Evolutionary conservation across 441 rosid species (phyloP).

Genomic region (Metrosideros polymorpha): DNA sequence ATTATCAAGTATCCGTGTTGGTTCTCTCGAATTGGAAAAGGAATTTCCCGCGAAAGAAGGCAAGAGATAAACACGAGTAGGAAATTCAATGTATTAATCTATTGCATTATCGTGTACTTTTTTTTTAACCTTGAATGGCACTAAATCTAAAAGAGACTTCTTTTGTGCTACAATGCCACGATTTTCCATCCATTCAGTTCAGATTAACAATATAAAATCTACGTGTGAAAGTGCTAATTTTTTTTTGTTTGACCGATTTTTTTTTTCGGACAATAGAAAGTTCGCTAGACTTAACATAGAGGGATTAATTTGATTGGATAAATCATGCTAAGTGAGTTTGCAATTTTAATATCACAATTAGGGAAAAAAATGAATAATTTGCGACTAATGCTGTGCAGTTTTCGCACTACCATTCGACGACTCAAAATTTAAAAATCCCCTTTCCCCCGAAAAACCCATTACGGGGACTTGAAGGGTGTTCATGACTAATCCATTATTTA

Average conservation of each 20-base stretch:
- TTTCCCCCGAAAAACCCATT: background rate
- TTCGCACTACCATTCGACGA: background rate
- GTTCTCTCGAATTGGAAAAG: background rate
- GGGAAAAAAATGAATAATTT: background rate
- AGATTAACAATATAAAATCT: background rate
- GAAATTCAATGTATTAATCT: background rate
- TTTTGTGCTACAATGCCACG: background rate
- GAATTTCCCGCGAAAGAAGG: background rate
- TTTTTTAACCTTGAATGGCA: background rate
- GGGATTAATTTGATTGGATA: background rate
- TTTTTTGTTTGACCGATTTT: too few species aligned
- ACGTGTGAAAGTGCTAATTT: too few species aligned
- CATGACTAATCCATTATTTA: background rate
- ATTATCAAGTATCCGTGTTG: background rate
- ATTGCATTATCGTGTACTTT: fast-evolving
- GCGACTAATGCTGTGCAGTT: background rate
- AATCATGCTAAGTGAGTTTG: background rate
- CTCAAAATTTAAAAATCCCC: background rate
- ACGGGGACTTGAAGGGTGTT: background rate
- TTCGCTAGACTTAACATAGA: background rate
- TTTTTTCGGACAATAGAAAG: background rate
- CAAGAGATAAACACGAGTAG: background rate
- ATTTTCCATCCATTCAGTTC: background rate
- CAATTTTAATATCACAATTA: background rate
- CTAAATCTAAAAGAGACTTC: background rate